Conservation (phyloP, 2,329 filamentous ascomycete species). For the Pseudogymnoascus sp. region DNA sequence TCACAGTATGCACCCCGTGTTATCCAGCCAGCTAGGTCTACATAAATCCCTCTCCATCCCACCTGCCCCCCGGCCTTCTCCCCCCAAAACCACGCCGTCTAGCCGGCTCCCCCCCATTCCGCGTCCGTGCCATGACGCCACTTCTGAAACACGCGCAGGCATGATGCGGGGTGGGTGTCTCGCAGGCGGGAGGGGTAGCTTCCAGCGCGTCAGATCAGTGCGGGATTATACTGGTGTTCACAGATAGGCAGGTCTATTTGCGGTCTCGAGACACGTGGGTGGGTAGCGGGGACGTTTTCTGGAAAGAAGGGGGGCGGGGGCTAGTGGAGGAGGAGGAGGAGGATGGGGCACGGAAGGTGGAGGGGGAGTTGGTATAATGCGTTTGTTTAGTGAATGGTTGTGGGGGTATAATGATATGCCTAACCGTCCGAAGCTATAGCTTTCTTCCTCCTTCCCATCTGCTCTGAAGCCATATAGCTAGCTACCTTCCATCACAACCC, state of each 20-base stretch:
- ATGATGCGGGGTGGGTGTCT: slow-evolving; percentile 5
- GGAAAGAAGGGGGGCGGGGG: background rate
- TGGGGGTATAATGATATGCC: background rate
- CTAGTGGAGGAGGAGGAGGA: background rate
- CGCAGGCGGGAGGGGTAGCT: background rate
- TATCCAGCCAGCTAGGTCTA: background rate
- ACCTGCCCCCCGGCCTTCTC: background rate
- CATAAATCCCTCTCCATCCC: background rate
- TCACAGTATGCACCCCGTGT: background rate
- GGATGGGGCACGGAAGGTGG: background rate
- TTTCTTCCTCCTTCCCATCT: background rate
- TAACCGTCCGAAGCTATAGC: background rate
- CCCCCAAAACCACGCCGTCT: background rate
- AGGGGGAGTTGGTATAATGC: background rate
- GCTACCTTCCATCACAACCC: background rate
- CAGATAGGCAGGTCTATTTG: background rate
- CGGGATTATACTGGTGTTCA: background rate
- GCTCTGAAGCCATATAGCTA: background rate
- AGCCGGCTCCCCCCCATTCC: background rate
- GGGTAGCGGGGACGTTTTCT: background rate
- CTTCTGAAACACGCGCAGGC: background rate
- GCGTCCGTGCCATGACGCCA: slow-evolving; percentile 1
- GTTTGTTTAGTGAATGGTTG: background rate
- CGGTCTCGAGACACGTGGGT: background rate
- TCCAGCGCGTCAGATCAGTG: background rate